phyloP scores from a whole-genome alignment of 768 basidiomycete species.

The Termitomyces sp. region DNA sequence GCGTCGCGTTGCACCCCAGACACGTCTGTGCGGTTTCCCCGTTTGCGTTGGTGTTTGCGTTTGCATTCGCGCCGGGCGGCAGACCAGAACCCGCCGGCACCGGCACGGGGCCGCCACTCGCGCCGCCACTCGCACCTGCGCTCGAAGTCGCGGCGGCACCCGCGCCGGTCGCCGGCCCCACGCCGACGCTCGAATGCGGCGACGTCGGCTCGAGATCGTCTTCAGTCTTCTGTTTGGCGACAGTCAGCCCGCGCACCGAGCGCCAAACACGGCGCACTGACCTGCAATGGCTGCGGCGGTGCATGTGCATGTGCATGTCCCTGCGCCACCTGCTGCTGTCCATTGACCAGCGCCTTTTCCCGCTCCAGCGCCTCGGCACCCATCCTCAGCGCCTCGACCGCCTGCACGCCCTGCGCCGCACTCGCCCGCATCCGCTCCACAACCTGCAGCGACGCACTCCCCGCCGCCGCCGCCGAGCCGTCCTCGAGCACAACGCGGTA shows the following conservation, averaged over 20 bases:
- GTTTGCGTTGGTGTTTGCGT: not conserved
- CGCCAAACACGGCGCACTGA: not conserved
- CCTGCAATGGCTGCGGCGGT: not conserved
- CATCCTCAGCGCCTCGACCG: not conserved
- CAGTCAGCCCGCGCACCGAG: too few relatives aligned
- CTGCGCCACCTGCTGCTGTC: not conserved
- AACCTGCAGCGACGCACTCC: not conserved
- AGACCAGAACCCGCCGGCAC: too few relatives aligned
- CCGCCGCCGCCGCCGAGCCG: not conserved
- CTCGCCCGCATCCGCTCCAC: not conserved
- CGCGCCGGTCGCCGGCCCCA: too few relatives aligned
- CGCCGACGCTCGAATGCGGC: not conserved
- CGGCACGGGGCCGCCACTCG: too few relatives aligned
- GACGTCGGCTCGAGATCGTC: not conserved
- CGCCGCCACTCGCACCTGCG: too few relatives aligned
- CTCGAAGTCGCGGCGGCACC: too few relatives aligned
- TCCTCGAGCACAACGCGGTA: not conserved
- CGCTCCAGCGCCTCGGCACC: not conserved
- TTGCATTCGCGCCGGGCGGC: not conserved
- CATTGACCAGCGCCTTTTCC: not conserved
- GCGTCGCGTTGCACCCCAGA: slow-evolving; percentile 76
- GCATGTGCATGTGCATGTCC: not conserved
- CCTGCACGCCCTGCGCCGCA: not conserved
- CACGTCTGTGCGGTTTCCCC: slow-evolving; percentile 50
- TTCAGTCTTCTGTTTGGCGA: not conserved